phyloP scores from a whole-genome alignment of 2,329 filamentous ascomycete genomes.

The Diaporthe eres region DNA sequence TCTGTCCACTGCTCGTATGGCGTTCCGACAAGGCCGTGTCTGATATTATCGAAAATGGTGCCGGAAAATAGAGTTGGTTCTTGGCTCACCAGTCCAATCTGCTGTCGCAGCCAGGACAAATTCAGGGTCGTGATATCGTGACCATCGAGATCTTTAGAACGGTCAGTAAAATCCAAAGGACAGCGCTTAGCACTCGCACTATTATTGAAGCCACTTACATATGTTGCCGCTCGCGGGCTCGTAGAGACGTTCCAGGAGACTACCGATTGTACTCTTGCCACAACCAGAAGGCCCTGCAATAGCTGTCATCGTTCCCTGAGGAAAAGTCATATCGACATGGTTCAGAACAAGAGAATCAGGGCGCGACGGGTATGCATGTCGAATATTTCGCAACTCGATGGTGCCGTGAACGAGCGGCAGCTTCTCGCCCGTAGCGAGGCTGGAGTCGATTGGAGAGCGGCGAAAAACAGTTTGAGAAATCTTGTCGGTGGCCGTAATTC shows the following conservation, averaged over 20 bases:
- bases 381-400: slow-evolving; percentile 85
- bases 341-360: slow-evolving; percentile 92
- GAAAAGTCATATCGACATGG: slow-evolving; percentile 82
- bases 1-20: slow-evolving; percentile 76
- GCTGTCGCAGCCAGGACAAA: slow-evolving; percentile 89
- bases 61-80: slow-evolving; percentile 93
- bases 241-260: slow-evolving; percentile 94
- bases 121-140: slow-evolving; percentile 86
- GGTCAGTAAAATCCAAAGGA: not conserved
- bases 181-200: not conserved
- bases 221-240: slow-evolving; percentile 86
- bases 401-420: slow-evolving; percentile 81
- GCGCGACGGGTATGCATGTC: slow-evolving; percentile 94
- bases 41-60: slow-evolving; percentile 90
- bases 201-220: slow-evolving; percentile 43
- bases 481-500: slow-evolving; percentile 86
- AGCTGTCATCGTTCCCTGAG: slow-evolving; percentile 91
- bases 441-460: slow-evolving; percentile 84
- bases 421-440: slow-evolving; percentile 76
- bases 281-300: slow-evolving; percentile 94
- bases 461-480: slow-evolving; percentile 96
- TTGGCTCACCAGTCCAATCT: slow-evolving; percentile 93
- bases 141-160: slow-evolving; percentile 76
- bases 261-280: slow-evolving; percentile 95
- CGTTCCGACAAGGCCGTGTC: slow-evolving; percentile 89